Evolutionary conservation across 202 grass and related monocot species (phyloP), one percentile per base, ranked within the genome.

Genomic region (Panicum hallii): DNA sequence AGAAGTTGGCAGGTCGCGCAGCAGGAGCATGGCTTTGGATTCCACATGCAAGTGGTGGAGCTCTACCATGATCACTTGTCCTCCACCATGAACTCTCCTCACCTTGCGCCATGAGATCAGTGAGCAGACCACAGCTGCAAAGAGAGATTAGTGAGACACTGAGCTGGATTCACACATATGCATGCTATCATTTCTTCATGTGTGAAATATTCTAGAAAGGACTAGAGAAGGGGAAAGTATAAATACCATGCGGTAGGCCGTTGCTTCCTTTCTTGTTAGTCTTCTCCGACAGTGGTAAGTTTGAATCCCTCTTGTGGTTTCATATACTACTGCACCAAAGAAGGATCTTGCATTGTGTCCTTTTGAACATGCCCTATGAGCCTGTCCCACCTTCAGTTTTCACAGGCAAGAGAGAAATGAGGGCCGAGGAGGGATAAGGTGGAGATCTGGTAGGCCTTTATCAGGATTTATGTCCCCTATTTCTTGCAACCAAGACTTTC

Each of bases 321-420:
- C 87, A 88, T 86, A 87, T 67, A 79, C 63, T 40, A 71, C 76
- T 82, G 86, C 86, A 72, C 38, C 74, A 79, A 63, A 72, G 93
- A 87, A 90, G 93, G 93, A 92, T 94, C 64, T 88, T 75, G 26
- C 26, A 26, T 26, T 26, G 69, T 94, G 90, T 94, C 91, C 88
- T 99, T 91, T 86, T 77, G 86, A 81, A 48, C 84, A 82, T 78
- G 86, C 75, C 79, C 83, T 80, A 81, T 79, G 82, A 87, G 69
- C 61, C 57, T 92, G 42, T 69, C 47, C 77, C 74, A 63, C 68
- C 62, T 75, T 66, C 60, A 63, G 52, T 80, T 65, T 83, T 43
- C 70, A 76, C 64, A 77, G 72, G 32, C 57, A 42, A 58, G 67
- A 79, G 66, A 85, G 64, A 82, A 58, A 40, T 45, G 80, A 69